A percentile compares a stretch with the other conserved stretches of the same genome.
phyloP scores from a whole-genome alignment of 805 yeast species.

The Candida gorgasii region DNA sequence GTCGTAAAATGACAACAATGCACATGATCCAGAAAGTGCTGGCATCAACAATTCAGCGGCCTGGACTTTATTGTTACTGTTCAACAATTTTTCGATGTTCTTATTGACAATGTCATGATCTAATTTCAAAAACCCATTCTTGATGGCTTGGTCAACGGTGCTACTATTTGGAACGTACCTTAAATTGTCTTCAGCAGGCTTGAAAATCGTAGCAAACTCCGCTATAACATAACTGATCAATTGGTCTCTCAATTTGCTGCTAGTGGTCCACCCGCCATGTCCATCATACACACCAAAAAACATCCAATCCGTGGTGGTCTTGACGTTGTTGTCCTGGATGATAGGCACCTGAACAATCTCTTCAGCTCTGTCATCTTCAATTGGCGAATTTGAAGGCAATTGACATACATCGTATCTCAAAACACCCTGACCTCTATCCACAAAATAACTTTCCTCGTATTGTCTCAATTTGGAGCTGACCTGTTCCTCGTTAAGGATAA shows the following conservation, averaged over 20 bases:
- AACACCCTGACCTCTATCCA: conserved; percentile 86
- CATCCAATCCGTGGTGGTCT: conserved; percentile 71
- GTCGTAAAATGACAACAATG: conserved; percentile 83
- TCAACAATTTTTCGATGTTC: conserved; percentile 67
- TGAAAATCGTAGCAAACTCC: conserved; percentile 68
- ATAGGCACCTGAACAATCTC: conserved; percentile 73
- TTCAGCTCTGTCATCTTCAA: conserved; percentile 92
- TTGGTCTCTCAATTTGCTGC: conserved; percentile 78
- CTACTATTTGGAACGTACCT: conserved; percentile 68
- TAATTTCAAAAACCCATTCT: conserved; percentile 73
- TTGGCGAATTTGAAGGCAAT: conserved; percentile 87
- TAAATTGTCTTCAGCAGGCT: conserved; percentile 53
- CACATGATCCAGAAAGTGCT: conserved; percentile 95
- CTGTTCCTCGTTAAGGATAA: conserved; percentile 64
- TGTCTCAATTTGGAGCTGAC: conserved; percentile 68
- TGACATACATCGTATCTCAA: conserved; percentile 86
- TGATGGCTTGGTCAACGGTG: conserved; percentile 75
- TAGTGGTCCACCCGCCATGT: conserved; percentile 95
- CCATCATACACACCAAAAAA: conserved; percentile 97
- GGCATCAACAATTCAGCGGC: conserved; percentile 82
- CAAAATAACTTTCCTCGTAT: conserved; percentile 75
- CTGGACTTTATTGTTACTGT: conserved; percentile 63
- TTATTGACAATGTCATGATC: conserved; percentile 86
- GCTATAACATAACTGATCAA: conserved; percentile 74
- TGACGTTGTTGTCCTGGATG: conserved; percentile 57